A percentile compares a stretch with the other conserved stretches of the same genome.
Conservation (phyloP, 495 filamentous ascomycete genomes). For the Lepraria neglecta region DNA sequence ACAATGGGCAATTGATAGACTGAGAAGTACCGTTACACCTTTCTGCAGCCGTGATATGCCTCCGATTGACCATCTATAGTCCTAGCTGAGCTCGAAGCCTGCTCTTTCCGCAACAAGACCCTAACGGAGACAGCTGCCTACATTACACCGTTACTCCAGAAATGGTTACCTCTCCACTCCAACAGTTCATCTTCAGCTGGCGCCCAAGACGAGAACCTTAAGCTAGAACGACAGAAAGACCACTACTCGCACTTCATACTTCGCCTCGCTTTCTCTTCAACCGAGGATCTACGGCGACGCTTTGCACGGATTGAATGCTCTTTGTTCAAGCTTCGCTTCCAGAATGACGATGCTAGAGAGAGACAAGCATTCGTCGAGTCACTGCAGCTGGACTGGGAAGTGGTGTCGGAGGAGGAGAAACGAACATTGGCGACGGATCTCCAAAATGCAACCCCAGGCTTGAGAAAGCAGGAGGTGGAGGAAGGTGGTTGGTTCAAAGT, state of each 20-base stretch:
- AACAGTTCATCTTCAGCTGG: slow-evolving; percentile 59
- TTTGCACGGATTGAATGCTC: slow-evolving; percentile 82
- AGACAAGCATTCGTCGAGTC: slow-evolving; percentile 67
- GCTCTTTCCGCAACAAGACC: slow-evolving; percentile 85
- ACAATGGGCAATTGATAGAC: slow-evolving; percentile 95
- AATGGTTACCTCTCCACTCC: slow-evolving; percentile 76
- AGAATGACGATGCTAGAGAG: slow-evolving; percentile 62
- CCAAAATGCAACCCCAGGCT: slow-evolving; percentile 43
- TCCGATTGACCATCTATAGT: slow-evolving; percentile 46
- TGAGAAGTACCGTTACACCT: slow-evolving; percentile 53
- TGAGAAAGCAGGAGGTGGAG: slow-evolving; percentile 58
- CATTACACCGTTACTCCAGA: slow-evolving; percentile 73
- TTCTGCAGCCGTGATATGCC: not conserved
- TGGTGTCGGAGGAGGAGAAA: slow-evolving; percentile 70
- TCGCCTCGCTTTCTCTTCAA: slow-evolving; percentile 83
- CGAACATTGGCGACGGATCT: slow-evolving; percentile 48
- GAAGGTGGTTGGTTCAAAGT: slow-evolving; percentile 87
- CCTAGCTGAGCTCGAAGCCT: slow-evolving; percentile 90
- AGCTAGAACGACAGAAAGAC: slow-evolving; percentile 81
- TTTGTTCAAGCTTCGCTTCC: slow-evolving; percentile 77
- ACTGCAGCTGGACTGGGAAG: slow-evolving; percentile 75
- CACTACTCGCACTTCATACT: slow-evolving; percentile 98
- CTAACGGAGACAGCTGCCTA: slow-evolving; percentile 68
- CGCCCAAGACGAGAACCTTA: slow-evolving; percentile 43
- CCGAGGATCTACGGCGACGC: slow-evolving; percentile 83